A percentile compares a stretch with the other conserved stretches of the same genome.
phyloP scores from a whole-genome alignment of 1,139 yeast genomes.

The Debaryomycetaceae sp. region DNA sequence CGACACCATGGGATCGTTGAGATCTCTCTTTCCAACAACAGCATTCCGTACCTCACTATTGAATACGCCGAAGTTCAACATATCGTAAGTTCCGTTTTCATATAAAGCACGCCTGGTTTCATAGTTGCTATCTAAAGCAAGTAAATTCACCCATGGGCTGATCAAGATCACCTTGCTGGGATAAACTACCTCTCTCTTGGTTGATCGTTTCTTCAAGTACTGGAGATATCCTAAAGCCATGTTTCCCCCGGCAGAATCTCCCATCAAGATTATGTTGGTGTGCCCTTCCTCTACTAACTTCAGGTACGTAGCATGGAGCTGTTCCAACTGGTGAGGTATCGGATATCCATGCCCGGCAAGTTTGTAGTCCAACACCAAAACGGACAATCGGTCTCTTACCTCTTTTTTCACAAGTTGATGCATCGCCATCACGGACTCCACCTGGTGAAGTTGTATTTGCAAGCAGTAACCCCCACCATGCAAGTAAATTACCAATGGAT shows the following conservation, averaged over 20 bases:
- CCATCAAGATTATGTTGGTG: slow-evolving; percentile 30
- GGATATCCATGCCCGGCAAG: slow-evolving; percentile 30
- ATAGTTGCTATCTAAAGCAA: slow-evolving; percentile 12
- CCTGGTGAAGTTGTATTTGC: slow-evolving; percentile 32
- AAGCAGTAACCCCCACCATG: slow-evolving; percentile 47
- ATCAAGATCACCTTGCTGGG: slow-evolving; percentile 34
- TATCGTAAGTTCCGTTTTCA: slow-evolving; percentile 32
- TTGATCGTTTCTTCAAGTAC: slow-evolving; percentile 16
- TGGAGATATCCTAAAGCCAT: slow-evolving; percentile 28
- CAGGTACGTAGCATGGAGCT: slow-evolving; percentile 29
- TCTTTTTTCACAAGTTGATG: slow-evolving; percentile 27
- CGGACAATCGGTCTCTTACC: slow-evolving; percentile 23
- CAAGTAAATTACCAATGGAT: slow-evolving; percentile 35
- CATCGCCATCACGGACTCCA: slow-evolving; percentile 28
- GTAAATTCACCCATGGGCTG: slow-evolving; percentile 37
- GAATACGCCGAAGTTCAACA: slow-evolving; percentile 19
- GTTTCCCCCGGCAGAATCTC: slow-evolving; percentile 46
- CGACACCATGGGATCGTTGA: slow-evolving; percentile 7
- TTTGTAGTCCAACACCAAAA: slow-evolving; percentile 38
- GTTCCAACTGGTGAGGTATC: slow-evolving; percentile 35
- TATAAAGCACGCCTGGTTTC: slow-evolving; percentile 31
- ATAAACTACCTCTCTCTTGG: slow-evolving; percentile 12
- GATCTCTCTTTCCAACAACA: slow-evolving; percentile 11
- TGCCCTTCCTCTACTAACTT: slow-evolving; percentile 25
- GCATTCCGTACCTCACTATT: slow-evolving; percentile 3